A percentile compares a stretch with the other conserved stretches of the same genome.
phyloP scores from a whole-genome alignment of 1,284 basidiomycete species.

The Tilletia setariae region DNA sequence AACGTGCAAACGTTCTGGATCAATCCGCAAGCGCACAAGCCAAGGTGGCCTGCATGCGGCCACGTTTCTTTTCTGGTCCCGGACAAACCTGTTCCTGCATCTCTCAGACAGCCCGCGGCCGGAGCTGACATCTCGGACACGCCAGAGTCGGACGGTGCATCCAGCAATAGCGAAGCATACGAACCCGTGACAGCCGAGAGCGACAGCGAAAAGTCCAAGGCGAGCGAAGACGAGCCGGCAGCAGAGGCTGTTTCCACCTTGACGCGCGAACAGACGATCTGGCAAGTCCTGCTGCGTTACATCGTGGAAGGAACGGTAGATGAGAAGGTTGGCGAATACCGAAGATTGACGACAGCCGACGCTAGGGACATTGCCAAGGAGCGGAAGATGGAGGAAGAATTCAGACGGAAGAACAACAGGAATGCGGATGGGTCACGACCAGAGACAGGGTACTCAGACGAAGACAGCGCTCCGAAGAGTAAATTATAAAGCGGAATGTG shows the following conservation, averaged over 20 bases:
- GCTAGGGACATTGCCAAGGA: slow-evolving; percentile 22
- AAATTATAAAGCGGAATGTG: neutral
- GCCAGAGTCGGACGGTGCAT: slow-evolving; percentile 8
- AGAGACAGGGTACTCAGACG: neutral
- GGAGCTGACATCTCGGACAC: neutral
- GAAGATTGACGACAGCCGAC: slow-evolving; percentile 24
- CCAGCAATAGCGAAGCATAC: slow-evolving; percentile 35
- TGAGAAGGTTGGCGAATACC: slow-evolving; percentile 24
- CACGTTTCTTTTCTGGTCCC: slow-evolving; percentile 31
- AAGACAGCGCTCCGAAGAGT: neutral
- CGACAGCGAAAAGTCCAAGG: slow-evolving; percentile 7
- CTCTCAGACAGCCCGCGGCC: slow-evolving; percentile 6
- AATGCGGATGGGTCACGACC: neutral
- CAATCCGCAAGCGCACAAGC: slow-evolving; percentile 29
- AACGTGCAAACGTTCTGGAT: slow-evolving; percentile 41
- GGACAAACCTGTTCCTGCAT: slow-evolving; percentile 12
- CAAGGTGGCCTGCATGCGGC: slow-evolving; percentile 34
- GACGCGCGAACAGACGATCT: slow-evolving; percentile 38
- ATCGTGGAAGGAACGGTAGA: slow-evolving; percentile 30
- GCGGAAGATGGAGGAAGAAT: slow-evolving; percentile 26
- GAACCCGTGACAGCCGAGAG: slow-evolving; percentile 18
- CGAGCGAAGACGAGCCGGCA: slow-evolving; percentile 22
- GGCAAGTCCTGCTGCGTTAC: slow-evolving; percentile 36
- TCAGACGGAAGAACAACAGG: neutral
- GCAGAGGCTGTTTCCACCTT: slow-evolving; percentile 12